Conservation (phyloP, 108 stramenopile genomes). For the Schizochytrium sp. region DNA sequence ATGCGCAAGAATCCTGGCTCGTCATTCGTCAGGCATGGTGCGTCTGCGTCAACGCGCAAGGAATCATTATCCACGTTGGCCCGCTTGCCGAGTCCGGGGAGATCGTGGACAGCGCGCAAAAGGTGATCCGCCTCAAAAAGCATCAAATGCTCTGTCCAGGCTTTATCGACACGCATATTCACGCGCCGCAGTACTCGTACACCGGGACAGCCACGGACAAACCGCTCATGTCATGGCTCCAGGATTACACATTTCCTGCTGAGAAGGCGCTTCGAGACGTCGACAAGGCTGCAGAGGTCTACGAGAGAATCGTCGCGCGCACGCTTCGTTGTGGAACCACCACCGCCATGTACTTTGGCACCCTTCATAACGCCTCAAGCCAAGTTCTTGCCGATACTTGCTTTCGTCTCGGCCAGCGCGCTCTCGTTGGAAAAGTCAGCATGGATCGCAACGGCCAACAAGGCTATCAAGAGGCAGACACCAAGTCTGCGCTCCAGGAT, state of each 20-base stretch:
- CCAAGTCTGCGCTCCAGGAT: slow-evolving; percentile 39
- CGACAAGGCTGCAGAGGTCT: slow-evolving; percentile 30
- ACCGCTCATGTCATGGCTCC: slow-evolving; percentile 61
- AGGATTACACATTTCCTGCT: slow-evolving; percentile 62
- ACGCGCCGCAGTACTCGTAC: slow-evolving; percentile 63
- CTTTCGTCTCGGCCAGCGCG: slow-evolving; percentile 50
- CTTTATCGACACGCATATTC: slow-evolving; percentile 24
- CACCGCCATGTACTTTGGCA: slow-evolving; percentile 56
- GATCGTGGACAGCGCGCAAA: background rate
- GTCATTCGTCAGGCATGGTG: background rate
- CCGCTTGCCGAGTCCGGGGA: background rate
- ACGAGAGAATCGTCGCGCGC: slow-evolving; percentile 41
- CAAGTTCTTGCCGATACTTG: slow-evolving; percentile 52
- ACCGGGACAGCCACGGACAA: slow-evolving; percentile 65
- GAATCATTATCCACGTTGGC: background rate
- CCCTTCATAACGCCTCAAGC: slow-evolving; percentile 50
- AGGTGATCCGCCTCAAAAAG: background rate
- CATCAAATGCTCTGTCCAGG: background rate
- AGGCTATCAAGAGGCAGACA: slow-evolving; percentile 46
- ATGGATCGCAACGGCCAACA: slow-evolving; percentile 64
- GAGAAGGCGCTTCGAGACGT: slow-evolving; percentile 42
- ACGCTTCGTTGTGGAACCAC: slow-evolving; percentile 55
- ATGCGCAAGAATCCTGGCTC: background rate
- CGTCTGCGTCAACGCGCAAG: background rate
- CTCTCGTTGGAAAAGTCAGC: slow-evolving; percentile 63